Evolutionary conservation across 2,329 filamentous ascomycete species (phyloP), one percentile per base, ranked within the genome.

Genomic region (Neofusicoccum kwambonambiense): DNA sequence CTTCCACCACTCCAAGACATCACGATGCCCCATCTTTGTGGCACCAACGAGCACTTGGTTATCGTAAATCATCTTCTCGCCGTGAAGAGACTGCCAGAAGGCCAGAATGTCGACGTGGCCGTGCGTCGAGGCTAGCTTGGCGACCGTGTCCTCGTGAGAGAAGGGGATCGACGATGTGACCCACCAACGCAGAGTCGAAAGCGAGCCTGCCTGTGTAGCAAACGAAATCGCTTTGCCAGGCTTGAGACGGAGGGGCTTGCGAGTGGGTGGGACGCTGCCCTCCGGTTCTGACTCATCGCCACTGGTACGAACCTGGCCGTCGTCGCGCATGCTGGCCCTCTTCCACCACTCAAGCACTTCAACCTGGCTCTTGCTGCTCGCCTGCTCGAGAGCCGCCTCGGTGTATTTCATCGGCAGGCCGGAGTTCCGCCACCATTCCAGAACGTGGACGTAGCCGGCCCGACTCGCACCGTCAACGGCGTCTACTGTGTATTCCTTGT

Each of bases 291-390:
- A 72, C 64, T 74, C 70, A 49, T 72, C 72, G 4, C 68, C 69
- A 9, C 69, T 67, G 1, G 69, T 72, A 6, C 62, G 34, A 17
- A 56, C 49, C 19, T 61, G 64, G 8, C 64, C 56, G 31, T 57
- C 52, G 27, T 31, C 50, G 39, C 56, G 56, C 49, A 56, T 62
- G 49, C 89, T 83, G 71, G 89, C 88, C 66, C 89, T 85, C 70
- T 91, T 91, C 94, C 94, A 98, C 94, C 94, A 98, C 71, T 96
- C 90, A 1, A 98, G 84, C 0, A 97, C 92, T 6, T 87, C 81
- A n/a, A 97, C 83, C 69, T 95, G 90, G 7, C 93, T 93, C 72
- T 92, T 90, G 3, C 89, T 89, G 65, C 90, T 94, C 35, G 94
- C 93, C 72, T 93, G 90, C 77, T 97, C 94, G 17, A 98, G 85